A percentile compares a stretch with the other conserved stretches of the same genome.
phyloP scores from a whole-genome alignment of 768 basidiomycete species.

The Suillus luteus region DNA sequence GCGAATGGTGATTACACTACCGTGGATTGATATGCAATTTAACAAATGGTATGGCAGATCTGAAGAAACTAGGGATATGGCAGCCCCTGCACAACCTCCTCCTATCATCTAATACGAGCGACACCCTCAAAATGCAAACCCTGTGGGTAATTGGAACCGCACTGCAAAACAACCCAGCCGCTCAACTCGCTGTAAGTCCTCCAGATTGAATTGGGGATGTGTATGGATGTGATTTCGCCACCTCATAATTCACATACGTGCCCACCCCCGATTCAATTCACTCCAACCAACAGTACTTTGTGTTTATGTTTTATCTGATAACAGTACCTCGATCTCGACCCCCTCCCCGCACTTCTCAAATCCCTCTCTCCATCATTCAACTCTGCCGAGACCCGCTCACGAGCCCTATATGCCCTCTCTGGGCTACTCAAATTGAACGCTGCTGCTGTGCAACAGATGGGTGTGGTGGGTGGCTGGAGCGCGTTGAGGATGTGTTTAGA shows the following conservation, averaged over 20 bases:
- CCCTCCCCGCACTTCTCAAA: constrained; percentile 62
- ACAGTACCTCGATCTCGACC: constrained; percentile 66
- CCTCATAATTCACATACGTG: background rate
- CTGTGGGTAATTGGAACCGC: constrained; percentile 92
- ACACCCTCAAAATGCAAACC: constrained; percentile 63
- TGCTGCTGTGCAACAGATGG: constrained; percentile 59
- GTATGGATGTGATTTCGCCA: no score
- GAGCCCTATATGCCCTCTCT: constrained; percentile 81
- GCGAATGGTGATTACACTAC: constrained; percentile 57
- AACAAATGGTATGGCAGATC: constrained; percentile 47
- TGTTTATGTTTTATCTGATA: background rate
- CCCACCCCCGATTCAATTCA: background rate
- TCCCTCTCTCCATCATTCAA: constrained; percentile 58
- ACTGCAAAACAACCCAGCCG: constrained; percentile 85
- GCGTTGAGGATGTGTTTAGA: constrained; percentile 58
- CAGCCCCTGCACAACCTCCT: constrained; percentile 69
- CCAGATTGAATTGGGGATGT: no score
- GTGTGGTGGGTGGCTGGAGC: constrained; percentile 61
- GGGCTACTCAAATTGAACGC: constrained; percentile 78
- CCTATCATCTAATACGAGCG: constrained; percentile 51
- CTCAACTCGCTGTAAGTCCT: constrained; percentile 68
- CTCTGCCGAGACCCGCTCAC: constrained; percentile 63
- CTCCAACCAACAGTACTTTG: constrained; percentile 10
- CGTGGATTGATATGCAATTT: background rate
- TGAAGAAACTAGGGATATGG: constrained; percentile 79